These are phyloP conservation scores for Fusarium coicis DNA, from an alignment of 2,329 filamentous ascomycete species.

Conservation along the genomic window DNA sequence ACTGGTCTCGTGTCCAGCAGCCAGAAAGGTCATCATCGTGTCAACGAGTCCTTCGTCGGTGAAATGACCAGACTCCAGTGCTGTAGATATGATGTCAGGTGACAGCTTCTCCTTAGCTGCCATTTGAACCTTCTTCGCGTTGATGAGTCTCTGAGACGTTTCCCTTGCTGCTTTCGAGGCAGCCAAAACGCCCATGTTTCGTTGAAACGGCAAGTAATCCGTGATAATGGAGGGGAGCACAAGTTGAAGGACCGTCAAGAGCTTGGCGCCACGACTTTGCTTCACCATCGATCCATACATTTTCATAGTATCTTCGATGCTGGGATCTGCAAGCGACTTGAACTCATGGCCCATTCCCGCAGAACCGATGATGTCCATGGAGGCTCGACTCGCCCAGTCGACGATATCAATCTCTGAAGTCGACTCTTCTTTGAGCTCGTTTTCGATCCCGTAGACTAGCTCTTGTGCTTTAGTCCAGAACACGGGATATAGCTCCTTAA, in stretches of 20 bases:
- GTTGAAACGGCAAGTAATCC: conserved; percentile 26
- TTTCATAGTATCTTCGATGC: conserved; percentile 46
- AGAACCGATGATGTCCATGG: conserved; percentile 51
- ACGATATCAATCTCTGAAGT: conserved; percentile 10
- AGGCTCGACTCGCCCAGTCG: conserved; percentile 32
- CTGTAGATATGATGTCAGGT: conserved; percentile 53
- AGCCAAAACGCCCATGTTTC: conserved; percentile 27
- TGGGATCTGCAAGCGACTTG: conserved; percentile 46
- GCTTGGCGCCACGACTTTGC: conserved; percentile 38
- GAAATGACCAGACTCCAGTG: conserved; percentile 46
- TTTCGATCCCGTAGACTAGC: conserved; percentile 1
- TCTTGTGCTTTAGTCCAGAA: conserved; percentile 31
- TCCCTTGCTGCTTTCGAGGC: conserved; percentile 21
- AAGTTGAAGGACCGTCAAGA: conserved; percentile 22
- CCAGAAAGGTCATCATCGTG: conserved; percentile 28
- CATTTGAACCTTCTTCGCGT: conserved; percentile 43
- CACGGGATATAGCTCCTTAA: conserved; percentile 28
- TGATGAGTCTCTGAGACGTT: conserved; percentile 47
- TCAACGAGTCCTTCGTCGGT: conserved; percentile 19
- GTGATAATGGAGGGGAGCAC: conserved; percentile 27
- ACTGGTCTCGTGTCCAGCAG: conserved; percentile 57
- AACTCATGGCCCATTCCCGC: conserved; percentile 50
- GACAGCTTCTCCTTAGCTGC: conserved; percentile 42
- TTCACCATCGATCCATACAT: conserved; percentile 42
- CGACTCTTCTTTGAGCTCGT: neutral